Percentiles rank a stretch among this genome's conserved stretches.
phyloP scores from a whole-genome alignment of 371 early-diverging fungal species.

The Mortierella polycephala region DNA sequence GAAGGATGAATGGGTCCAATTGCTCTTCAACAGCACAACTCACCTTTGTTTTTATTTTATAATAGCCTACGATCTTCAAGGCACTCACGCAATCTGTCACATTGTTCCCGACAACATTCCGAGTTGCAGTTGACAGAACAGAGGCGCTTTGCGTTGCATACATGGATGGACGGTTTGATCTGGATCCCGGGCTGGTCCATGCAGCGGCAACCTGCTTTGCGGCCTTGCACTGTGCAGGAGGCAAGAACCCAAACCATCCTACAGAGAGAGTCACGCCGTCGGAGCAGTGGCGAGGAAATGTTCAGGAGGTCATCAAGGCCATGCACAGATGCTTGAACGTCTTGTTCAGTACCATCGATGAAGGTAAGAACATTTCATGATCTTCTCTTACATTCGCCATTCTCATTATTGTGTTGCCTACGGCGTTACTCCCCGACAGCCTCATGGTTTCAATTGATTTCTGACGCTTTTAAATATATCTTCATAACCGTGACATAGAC shows the following conservation, averaged over 20 bases:
- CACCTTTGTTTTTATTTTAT: not conserved
- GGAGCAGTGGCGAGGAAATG: conserved; percentile 61
- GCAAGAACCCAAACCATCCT: conserved; percentile 56
- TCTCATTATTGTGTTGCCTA: too few relatives aligned
- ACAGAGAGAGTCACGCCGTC: conserved; percentile 52
- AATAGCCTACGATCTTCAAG: conserved; percentile 57
- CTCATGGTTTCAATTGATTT: too few relatives aligned
- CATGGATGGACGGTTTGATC: conserved; percentile 59
- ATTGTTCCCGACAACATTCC: conserved; percentile 66
- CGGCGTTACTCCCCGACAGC: too few relatives aligned
- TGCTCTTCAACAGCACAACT: not conserved
- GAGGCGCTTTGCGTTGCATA: conserved; percentile 64
- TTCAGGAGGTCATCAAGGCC: conserved; percentile 62
- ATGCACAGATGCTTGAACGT: conserved; percentile 61
- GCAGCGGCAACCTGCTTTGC: conserved; percentile 60
- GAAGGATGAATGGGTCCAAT: too few relatives aligned
- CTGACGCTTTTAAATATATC: too few relatives aligned
- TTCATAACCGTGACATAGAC: conserved; percentile 7
- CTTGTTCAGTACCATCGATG: conserved; percentile 67
- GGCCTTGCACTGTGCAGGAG: conserved; percentile 56
- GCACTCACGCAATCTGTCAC: conserved; percentile 62
- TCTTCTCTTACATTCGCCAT: not conserved
- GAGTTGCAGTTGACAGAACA: conserved; percentile 61
- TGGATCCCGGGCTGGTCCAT: conserved; percentile 47
- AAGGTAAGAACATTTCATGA: conserved; percentile 57